Evolutionary conservation across 2,329 filamentous ascomycete genomes (phyloP).

Genomic region (Pestalotiopsis sp.): DNA sequence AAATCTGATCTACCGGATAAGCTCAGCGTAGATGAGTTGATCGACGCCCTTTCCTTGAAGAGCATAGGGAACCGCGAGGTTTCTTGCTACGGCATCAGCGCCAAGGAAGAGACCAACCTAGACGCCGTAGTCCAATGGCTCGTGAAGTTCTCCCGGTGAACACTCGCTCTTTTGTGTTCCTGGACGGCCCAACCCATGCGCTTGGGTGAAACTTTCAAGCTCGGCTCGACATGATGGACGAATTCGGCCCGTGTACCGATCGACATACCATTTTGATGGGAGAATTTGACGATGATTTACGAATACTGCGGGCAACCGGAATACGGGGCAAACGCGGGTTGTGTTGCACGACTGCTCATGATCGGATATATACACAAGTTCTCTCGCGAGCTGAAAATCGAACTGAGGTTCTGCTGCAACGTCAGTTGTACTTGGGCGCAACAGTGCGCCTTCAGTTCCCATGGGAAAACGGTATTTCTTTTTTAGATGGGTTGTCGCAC

Average conservation of each 20-base stretch:
- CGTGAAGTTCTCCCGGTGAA: slow-evolving; percentile 81
- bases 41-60: slow-evolving; percentile 89
- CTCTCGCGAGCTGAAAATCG: slow-evolving; percentile 31
- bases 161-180: background rate
- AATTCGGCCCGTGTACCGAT: slow-evolving; percentile 18
- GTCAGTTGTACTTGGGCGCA: slow-evolving; percentile 20
- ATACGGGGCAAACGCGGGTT: slow-evolving; percentile 23
- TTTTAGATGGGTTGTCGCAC: slow-evolving; percentile 20
- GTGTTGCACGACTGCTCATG: slow-evolving; percentile 29
- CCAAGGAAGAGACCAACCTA: slow-evolving; percentile 97
- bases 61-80: slow-evolving; percentile 90
- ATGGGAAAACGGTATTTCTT: slow-evolving; percentile 20
- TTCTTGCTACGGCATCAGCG: slow-evolving; percentile 97
- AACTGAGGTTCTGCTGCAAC: slow-evolving; percentile 21
- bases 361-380: slow-evolving; percentile 35
- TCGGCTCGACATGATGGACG: background rate
- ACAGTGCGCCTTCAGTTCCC: slow-evolving; percentile 21
- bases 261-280: slow-evolving; percentile 18
- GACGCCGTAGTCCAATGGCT: slow-evolving; percentile 97
- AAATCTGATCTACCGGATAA: slow-evolving; percentile 95
- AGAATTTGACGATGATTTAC: slow-evolving; percentile 33
- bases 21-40: slow-evolving; percentile 90
- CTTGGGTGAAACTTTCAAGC: background rate
- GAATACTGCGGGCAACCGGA: slow-evolving; percentile 29
- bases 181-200: background rate